Percentiles rank a stretch among this genome's conserved stretches.
Conservation (phyloP, 805 yeast species). For the Candida dajiaensis region DNA sequence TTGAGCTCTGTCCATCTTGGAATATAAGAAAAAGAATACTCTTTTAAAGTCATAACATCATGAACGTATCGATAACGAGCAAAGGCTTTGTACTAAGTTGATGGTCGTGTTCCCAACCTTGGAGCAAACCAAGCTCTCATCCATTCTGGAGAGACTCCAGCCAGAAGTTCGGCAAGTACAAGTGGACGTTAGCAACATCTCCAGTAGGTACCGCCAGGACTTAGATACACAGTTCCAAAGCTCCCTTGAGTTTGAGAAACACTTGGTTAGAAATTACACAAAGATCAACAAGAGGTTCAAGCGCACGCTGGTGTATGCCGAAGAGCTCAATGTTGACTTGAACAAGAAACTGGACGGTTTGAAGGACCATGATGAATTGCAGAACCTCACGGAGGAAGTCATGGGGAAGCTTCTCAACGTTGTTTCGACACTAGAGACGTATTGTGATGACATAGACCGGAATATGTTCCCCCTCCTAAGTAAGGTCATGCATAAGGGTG, state of each 20-base stretch:
- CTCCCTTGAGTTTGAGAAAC: conserved; percentile 1
- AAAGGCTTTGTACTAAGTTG: neutral
- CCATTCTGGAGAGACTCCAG: conserved; percentile 4
- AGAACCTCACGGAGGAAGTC: conserved; percentile 6
- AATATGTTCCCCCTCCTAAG: conserved; percentile 3
- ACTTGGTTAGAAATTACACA: conserved; percentile 1
- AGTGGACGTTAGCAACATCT: conserved; percentile 1
- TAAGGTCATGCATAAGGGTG: neutral
- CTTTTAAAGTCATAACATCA: too few relatives aligned
- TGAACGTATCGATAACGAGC: too few relatives aligned
- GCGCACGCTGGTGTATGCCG: conserved; percentile 1
- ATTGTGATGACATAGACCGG: conserved; percentile 1
- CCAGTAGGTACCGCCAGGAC: conserved; percentile 3
- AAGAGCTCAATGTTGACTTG: conserved; percentile 5
- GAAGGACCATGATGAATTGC: conserved; percentile 6
- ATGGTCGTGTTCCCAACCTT: conserved; percentile 5
- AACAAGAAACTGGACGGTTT: conserved; percentile 12
- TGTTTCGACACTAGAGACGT: conserved; percentile 1
- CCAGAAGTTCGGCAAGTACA: conserved; percentile 5
- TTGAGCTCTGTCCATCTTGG: too few relatives aligned
- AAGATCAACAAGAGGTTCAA: conserved; percentile 5
- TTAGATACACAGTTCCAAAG: conserved; percentile 1
- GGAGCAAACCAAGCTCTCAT: conserved; percentile 9
- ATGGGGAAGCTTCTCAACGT: conserved; percentile 16
- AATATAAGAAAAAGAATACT: too few relatives aligned